Percentiles rank a stretch among this genome's conserved stretches.
phyloP scores from a whole-genome alignment of 1,284 basidiomycete genomes.

The Agaricales sp. region DNA sequence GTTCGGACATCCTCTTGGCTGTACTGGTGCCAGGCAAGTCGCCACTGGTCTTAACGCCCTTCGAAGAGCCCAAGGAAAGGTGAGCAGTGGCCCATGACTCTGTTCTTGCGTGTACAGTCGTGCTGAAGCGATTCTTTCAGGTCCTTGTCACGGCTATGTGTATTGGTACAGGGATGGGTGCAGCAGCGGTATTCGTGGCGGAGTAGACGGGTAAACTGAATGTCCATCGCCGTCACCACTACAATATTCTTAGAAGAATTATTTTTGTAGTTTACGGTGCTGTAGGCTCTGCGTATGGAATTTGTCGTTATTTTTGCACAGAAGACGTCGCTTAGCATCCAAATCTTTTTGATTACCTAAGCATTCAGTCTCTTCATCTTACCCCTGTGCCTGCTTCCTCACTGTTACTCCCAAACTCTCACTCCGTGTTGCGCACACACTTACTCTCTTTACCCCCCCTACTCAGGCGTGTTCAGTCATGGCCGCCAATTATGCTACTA shows the following conservation, averaged over 20 bases:
- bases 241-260: no score
- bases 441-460: neutral
- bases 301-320: no score
- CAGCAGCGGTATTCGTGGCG: slow-evolving; percentile 63
- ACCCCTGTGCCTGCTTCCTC: neutral
- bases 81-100: slow-evolving; percentile 20
- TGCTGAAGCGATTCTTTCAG: slow-evolving; percentile 31
- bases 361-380: neutral
- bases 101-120: slow-evolving; percentile 1
- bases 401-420: no score
- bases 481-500: neutral
- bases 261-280: no score
- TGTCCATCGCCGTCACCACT: no score
- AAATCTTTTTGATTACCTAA: neutral
- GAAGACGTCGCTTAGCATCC: no score
- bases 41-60: slow-evolving; percentile 84
- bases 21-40: slow-evolving; percentile 82
- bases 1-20: slow-evolving; percentile 80
- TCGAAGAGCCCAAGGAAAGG: slow-evolving; percentile 68
- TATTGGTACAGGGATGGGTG: slow-evolving; percentile 73
- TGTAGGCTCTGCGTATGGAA: no score
- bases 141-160: slow-evolving; percentile 81
- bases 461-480: neutral
- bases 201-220: slow-evolving; percentile 29
- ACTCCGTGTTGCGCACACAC: no score